Conservation (phyloP, 2,329 filamentous ascomycete genomes). For the Fusarium fujikuroi region DNA sequence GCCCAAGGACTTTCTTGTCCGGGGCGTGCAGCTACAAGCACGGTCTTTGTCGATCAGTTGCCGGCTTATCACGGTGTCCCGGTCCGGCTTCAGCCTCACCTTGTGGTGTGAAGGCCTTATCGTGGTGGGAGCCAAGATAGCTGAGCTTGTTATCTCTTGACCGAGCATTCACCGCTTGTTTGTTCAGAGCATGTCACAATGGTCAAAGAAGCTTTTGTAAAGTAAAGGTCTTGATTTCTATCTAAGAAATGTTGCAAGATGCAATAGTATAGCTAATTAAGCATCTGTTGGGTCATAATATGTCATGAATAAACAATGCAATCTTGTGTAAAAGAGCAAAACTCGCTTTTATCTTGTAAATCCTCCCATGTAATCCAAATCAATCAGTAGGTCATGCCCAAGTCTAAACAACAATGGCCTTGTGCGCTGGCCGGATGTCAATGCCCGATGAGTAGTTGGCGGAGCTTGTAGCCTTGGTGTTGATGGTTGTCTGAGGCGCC, state of each 20-base stretch:
- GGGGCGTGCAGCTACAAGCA: slow-evolving; percentile 4
- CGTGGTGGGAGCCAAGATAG: neutral
- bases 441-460: slow-evolving; percentile 50
- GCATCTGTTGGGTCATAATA: slow-evolving; percentile 27
- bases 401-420: slow-evolving; percentile 35
- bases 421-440: slow-evolving; percentile 46
- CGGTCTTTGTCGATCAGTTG: slow-evolving; percentile 8
- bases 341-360: slow-evolving; percentile 32
- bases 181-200: neutral
- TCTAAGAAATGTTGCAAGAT: slow-evolving; percentile 23
- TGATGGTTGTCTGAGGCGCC: slow-evolving; percentile 43
- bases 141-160: slow-evolving; percentile 18
- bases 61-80: slow-evolving; percentile 26
- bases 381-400: neutral
- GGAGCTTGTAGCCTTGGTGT: slow-evolving; percentile 42
- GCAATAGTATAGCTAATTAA: slow-evolving; percentile 21
- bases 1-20: slow-evolving; percentile 23
- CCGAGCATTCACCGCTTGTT: slow-evolving; percentile 21
- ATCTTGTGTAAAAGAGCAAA: slow-evolving; percentile 32
- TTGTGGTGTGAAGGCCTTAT: slow-evolving; percentile 12
- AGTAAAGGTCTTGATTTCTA: slow-evolving; percentile 20
- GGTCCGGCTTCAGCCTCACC: slow-evolving; percentile 15
- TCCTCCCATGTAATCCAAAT: slow-evolving; percentile 1
- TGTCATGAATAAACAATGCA: slow-evolving; percentile 33
- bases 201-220: neutral